phyloP scores from a whole-genome alignment of 2,329 filamentous ascomycete species.

The Pseudogymnoascus sp. region DNA sequence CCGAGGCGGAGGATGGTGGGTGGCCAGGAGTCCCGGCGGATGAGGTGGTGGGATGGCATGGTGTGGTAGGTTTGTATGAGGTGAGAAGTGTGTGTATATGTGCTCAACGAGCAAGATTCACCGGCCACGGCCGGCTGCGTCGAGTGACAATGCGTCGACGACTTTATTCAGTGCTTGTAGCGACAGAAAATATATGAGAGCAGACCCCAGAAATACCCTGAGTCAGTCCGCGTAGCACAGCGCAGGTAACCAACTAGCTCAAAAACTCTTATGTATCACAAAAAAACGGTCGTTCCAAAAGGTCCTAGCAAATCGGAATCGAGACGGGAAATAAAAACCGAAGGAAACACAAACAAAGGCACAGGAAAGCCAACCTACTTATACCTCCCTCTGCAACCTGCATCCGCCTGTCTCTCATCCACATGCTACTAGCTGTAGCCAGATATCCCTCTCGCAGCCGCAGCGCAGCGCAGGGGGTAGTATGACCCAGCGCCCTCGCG shows the following conservation, averaged over 20 bases:
- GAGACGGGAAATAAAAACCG: not conserved
- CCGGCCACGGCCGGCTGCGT: not conserved
- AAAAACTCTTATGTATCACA: not conserved
- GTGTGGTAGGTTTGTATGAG: not conserved
- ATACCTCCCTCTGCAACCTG: not conserved
- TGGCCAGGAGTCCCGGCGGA: slow-evolving; percentile 30
- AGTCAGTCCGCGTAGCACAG: not conserved
- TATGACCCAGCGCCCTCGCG: not conserved
- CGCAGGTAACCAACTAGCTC: not conserved
- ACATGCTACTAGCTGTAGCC: not conserved
- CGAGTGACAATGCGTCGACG: not conserved
- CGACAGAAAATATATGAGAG: not conserved
- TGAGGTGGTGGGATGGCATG: slow-evolving; percentile 27
- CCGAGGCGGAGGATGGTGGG: slow-evolving; percentile 27
- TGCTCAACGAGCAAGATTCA: not conserved
- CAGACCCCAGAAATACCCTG: not conserved
- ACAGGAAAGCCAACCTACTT: not conserved
- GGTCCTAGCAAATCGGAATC: not conserved
- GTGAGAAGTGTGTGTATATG: not conserved
- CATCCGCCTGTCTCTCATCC: not conserved
- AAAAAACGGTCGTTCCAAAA: not conserved
- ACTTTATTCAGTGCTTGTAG: not conserved
- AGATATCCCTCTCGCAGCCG: not conserved
- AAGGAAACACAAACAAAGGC: not conserved
- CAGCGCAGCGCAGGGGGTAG: not conserved